Conservation (phyloP, 768 basidiomycete species). For the Hemileccinum rubropunctum region DNA sequence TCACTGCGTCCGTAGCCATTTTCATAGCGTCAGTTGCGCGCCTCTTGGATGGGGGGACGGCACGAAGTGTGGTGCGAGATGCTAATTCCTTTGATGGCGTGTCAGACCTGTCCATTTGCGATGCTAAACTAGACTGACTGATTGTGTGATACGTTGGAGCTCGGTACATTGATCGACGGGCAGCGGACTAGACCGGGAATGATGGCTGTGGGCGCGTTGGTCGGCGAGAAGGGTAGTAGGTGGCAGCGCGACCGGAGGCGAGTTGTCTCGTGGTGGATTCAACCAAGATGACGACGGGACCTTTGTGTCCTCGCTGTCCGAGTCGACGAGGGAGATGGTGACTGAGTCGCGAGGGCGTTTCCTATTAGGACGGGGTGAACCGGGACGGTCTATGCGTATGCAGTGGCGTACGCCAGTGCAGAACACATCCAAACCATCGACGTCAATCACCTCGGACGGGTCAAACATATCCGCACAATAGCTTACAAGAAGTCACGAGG, state of each 20-base stretch:
- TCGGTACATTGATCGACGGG: conserved; percentile 10
- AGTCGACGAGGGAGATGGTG: conserved; percentile 17
- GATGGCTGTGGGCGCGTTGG: too few relatives aligned
- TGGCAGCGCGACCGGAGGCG: neutral
- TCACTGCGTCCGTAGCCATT: conserved; percentile 13
- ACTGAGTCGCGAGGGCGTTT: conserved; percentile 11
- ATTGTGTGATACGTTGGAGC: conserved; percentile 24
- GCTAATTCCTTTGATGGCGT: conserved; percentile 21
- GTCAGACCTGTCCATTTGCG: conserved; percentile 6
- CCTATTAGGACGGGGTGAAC: conserved; percentile 6
- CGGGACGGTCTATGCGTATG: conserved; percentile 14
- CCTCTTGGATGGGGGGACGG: conserved; percentile 17
- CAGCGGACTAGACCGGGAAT: neutral
- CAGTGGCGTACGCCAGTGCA: conserved; percentile 18
- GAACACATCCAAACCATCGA: conserved; percentile 23
- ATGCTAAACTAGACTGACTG: conserved; percentile 8
- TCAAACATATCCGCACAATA: neutral
- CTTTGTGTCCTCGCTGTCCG: conserved; percentile 9
- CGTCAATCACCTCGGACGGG: conserved; percentile 23
- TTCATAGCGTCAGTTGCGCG: conserved; percentile 18
- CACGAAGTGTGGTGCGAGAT: conserved; percentile 11
- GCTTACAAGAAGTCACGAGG: too few relatives aligned
- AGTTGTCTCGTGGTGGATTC: neutral
- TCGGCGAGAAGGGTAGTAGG: too few relatives aligned
- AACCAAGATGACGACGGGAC: neutral